Conservation (phyloP, 306 rosid species). For the Benincasa hispida region DNA sequence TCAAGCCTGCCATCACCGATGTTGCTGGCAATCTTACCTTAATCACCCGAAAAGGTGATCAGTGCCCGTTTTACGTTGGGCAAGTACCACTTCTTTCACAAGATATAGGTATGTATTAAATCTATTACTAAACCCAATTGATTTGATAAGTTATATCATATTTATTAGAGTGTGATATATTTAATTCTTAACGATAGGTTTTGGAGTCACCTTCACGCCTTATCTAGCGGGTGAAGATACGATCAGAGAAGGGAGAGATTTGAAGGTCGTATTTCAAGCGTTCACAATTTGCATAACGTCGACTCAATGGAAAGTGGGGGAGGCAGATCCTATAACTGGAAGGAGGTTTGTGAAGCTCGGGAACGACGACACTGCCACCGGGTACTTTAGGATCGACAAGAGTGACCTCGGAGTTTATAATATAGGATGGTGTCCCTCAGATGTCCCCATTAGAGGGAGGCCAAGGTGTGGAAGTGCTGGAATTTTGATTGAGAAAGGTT, state of each 20-base stretch:
- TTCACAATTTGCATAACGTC: not conserved
- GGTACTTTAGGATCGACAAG: not conserved
- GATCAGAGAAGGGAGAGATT: not conserved
- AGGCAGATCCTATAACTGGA: not conserved
- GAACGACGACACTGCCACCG: not conserved
- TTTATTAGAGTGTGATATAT: not conserved
- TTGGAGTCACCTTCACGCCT: not conserved
- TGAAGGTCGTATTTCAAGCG: not conserved
- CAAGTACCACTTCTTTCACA: not conserved
- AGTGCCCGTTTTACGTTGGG: not conserved
- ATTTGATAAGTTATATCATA: not conserved
- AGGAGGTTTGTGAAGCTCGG: not conserved
- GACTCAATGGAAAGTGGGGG: not conserved
- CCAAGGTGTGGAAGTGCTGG: slow-evolving; percentile 6
- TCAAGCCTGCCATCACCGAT: slow-evolving; percentile 5
- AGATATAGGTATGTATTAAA: not conserved
- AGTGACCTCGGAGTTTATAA: not conserved
- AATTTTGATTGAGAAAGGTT: slow-evolving; percentile 5
- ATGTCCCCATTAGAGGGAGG: not conserved
- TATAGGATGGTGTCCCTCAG: not conserved
- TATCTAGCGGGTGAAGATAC: not conserved
- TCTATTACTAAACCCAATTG: too few species aligned
- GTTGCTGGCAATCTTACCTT: not conserved
- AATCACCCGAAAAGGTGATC: not conserved
- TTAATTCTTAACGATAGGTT: not conserved